phyloP scores from a whole-genome alignment of 139 green algal genomes.

The Tetraselmis striata region DNA sequence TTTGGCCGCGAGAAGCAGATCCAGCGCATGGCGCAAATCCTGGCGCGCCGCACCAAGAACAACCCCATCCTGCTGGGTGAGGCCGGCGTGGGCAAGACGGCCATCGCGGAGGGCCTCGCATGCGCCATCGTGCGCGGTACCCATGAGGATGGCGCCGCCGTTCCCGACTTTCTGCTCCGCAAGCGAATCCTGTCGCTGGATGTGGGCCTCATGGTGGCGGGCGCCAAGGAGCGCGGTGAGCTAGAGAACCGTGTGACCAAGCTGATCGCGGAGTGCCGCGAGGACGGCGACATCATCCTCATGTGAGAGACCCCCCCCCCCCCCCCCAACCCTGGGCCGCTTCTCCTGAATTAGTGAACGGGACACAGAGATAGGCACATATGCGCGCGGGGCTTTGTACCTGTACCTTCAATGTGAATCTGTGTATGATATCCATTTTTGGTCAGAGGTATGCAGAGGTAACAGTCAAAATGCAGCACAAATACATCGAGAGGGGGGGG shows the following conservation, averaged over 20 bases:
- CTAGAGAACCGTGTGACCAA: constrained; percentile 88
- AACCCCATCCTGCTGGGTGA: constrained; percentile 97
- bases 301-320: too few species aligned
- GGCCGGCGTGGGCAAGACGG: constrained; percentile 85
- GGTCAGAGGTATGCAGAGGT: too few species aligned
- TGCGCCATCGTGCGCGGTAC: constrained; percentile 55
- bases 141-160: constrained; percentile 43
- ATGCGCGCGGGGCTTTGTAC: too few species aligned
- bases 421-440: too few species aligned
- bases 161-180: constrained; percentile 76
- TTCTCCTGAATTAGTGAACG: too few species aligned
- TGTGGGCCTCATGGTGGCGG: constrained; percentile 84
- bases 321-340: too few species aligned
- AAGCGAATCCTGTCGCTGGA: constrained; percentile 93
- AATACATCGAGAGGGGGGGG: too few species aligned
- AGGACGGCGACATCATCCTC: constrained; percentile 82
- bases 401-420: too few species aligned
- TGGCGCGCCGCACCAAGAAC: constrained; percentile 85
- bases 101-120: constrained; percentile 88
- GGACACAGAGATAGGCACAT: too few species aligned
- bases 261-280: constrained; percentile 72
- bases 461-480: too few species aligned
- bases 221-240: constrained; percentile 93
- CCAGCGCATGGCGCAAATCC: constrained; percentile 81
- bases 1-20: constrained; percentile 88